Percentiles rank a stretch among this genome's conserved stretches.
These are phyloP conservation scores for Leccinellum albellum DNA, from an alignment of 768 basidiomycete genomes.

Conservation along the genomic window DNA sequence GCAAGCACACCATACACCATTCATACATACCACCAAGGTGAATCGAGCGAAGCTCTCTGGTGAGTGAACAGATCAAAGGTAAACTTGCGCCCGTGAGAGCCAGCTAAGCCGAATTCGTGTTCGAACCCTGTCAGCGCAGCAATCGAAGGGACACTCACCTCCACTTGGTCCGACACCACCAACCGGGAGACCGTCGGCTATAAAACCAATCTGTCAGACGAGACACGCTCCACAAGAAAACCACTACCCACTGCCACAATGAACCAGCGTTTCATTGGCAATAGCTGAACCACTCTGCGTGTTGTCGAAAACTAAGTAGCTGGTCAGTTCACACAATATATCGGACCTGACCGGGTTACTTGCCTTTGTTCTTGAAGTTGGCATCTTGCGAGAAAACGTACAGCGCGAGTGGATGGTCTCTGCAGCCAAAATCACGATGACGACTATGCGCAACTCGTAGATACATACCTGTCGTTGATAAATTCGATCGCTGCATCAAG, in stretches of 20 bases:
- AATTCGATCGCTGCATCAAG: conserved; percentile 70
- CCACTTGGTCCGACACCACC: conserved; percentile 73
- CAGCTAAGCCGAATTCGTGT: conserved; percentile 37
- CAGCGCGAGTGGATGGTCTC: conserved; percentile 71
- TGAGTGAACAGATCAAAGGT: conserved; percentile 80
- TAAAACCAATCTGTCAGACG: neutral
- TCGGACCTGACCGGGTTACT: conserved; percentile 13
- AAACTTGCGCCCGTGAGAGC: conserved; percentile 70
- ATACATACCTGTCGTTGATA: conserved; percentile 55
- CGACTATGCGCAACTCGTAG: neutral
- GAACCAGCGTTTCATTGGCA: conserved; percentile 70
- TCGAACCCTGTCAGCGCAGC: neutral
- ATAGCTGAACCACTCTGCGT: conserved; percentile 73
- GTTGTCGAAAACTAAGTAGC: conserved; percentile 53
- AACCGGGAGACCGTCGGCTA: conserved; percentile 65
- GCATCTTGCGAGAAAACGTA: conserved; percentile 71
- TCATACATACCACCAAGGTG: conserved; percentile 32
- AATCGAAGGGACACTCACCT: conserved; percentile 44
- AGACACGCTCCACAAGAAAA: neutral
- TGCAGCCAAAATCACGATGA: conserved; percentile 21
- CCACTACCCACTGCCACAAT: conserved; percentile 44
- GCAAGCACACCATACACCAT: too few relatives aligned
- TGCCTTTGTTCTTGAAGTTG: conserved; percentile 62
- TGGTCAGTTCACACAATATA: neutral
- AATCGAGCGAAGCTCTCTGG: conserved; percentile 50